Conservation (phyloP, 306 rosid genomes). For the Cyamopsis tetragonoloba region DNA sequence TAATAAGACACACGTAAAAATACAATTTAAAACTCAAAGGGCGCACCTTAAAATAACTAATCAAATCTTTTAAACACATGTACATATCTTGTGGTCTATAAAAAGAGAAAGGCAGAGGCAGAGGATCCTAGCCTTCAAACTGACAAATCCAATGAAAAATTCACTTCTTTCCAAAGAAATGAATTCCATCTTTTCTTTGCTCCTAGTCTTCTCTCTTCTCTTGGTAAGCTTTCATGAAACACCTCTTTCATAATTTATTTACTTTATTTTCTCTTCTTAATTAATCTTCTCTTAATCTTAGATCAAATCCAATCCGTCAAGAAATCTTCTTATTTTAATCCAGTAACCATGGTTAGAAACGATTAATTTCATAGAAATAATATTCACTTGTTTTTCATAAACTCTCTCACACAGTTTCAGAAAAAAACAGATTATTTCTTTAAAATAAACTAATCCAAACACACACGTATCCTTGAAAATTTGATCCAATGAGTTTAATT, state of each 20-base stretch:
- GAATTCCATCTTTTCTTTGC: conserved; percentile 42
- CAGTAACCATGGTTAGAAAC: too few relatives aligned
- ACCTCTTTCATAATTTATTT: not conserved
- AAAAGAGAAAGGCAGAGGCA: conserved; percentile 35
- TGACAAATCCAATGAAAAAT: conserved; percentile 26
- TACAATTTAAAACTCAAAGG: too few relatives aligned
- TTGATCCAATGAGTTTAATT: not conserved
- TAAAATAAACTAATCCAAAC: too few relatives aligned
- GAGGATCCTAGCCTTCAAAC: conserved; percentile 24
- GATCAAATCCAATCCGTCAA: not conserved
- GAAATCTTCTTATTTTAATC: too few relatives aligned
- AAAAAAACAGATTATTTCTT: too few relatives aligned
- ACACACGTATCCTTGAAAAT: not conserved
- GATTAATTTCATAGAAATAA: too few relatives aligned
- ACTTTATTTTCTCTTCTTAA: not conserved
- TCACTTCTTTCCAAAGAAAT: conserved; percentile 23
- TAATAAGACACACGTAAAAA: too few relatives aligned
- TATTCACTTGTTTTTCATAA: too few relatives aligned
- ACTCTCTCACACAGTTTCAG: too few relatives aligned
- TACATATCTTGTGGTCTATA: conserved; percentile 28
- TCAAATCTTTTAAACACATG: not conserved
- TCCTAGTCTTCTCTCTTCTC: conserved; percentile 40
- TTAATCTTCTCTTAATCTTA: not conserved
- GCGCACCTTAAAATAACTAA: too few relatives aligned
- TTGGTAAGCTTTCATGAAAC: conserved; percentile 43